Conservation (phyloP, 2,329 filamentous ascomycete genomes). For the Delphinella strobiligena region DNA sequence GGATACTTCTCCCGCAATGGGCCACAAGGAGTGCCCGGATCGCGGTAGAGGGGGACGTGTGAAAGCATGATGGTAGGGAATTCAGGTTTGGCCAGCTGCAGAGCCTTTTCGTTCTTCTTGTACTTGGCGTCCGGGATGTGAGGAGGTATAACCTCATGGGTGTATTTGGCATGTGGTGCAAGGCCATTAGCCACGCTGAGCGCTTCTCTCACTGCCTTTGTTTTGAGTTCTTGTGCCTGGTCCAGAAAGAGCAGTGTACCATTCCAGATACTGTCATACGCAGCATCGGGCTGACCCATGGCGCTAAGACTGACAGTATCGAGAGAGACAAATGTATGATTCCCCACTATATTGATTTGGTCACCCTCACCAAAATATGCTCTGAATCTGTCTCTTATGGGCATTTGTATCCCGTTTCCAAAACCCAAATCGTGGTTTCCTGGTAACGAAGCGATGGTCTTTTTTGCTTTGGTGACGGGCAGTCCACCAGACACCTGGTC, state of each 20-base stretch:
- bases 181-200: slow-evolving; percentile 53
- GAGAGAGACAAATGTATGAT: slow-evolving; percentile 88
- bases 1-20: slow-evolving; percentile 75
- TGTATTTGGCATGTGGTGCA: slow-evolving; percentile 22
- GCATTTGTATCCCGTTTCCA: slow-evolving; percentile 67
- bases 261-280: slow-evolving; percentile 57
- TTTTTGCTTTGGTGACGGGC: slow-evolving; percentile 60
- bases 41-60: slow-evolving; percentile 80
- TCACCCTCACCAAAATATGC: slow-evolving; percentile 88
- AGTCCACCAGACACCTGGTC: slow-evolving; percentile 40
- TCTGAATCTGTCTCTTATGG: slow-evolving; percentile 72
- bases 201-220: slow-evolving; percentile 56
- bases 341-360: slow-evolving; percentile 79
- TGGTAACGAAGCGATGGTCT: slow-evolving; percentile 72
- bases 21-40: slow-evolving; percentile 74
- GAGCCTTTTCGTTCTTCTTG: slow-evolving; percentile 23
- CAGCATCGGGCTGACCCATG: slow-evolving; percentile 42
- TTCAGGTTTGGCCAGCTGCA: slow-evolving; percentile 28
- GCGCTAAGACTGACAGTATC: slow-evolving; percentile 84
- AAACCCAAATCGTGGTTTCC: slow-evolving; percentile 96
- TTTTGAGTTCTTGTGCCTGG: slow-evolving; percentile 50
- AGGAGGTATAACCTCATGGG: slow-evolving; percentile 23
- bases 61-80: slow-evolving; percentile 82
- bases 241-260: slow-evolving; percentile 68
- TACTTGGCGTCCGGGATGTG: slow-evolving; percentile 16